Conservation (phyloP, 1,284 basidiomycete species). For the Rhodotorula sp. region DNA sequence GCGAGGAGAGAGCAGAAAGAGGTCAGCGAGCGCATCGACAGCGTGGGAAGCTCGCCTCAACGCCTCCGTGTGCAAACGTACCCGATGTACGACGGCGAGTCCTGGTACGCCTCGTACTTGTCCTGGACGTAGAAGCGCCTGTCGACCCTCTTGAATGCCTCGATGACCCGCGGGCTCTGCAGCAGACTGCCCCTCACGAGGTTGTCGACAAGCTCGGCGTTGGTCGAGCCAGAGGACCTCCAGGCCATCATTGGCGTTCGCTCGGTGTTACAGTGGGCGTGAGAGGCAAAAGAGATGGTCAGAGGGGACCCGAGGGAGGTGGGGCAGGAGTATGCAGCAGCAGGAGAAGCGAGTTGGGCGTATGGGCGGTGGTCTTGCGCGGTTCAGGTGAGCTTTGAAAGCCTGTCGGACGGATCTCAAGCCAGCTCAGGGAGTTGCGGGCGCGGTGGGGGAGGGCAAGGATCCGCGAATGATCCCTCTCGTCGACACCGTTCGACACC, state of each 20-base stretch:
- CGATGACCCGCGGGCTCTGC: slow-evolving; percentile 52
- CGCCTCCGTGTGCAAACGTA: background rate
- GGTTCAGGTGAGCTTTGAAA: background rate
- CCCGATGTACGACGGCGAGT: slow-evolving; percentile 67
- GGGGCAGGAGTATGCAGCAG: background rate
- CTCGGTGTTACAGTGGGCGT: no score
- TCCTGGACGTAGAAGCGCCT: slow-evolving; percentile 64
- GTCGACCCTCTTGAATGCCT: slow-evolving; percentile 74
- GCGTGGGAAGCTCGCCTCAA: no score
- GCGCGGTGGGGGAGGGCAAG: no score
- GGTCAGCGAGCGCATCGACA: no score
- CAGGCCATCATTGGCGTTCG: slow-evolving; percentile 66
- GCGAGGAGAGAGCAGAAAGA: slow-evolving; percentile 45
- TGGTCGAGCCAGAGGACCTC: slow-evolving; percentile 67
- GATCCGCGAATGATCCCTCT: no score
- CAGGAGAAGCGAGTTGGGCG: no score
- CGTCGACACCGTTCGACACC: no score
- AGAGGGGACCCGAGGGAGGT: background rate
- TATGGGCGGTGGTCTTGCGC: background rate
- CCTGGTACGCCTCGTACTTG: slow-evolving; percentile 64
- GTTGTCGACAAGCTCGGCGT: slow-evolving; percentile 69
- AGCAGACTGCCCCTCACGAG: slow-evolving; percentile 61
- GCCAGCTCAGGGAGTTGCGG: no score
- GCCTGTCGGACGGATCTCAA: background rate
- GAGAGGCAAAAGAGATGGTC: no score